Evolutionary conservation across 2,329 filamentous ascomycete genomes (phyloP), one percentile per base, ranked within the genome.

Genomic region (Fusarium heterosporum): DNA sequence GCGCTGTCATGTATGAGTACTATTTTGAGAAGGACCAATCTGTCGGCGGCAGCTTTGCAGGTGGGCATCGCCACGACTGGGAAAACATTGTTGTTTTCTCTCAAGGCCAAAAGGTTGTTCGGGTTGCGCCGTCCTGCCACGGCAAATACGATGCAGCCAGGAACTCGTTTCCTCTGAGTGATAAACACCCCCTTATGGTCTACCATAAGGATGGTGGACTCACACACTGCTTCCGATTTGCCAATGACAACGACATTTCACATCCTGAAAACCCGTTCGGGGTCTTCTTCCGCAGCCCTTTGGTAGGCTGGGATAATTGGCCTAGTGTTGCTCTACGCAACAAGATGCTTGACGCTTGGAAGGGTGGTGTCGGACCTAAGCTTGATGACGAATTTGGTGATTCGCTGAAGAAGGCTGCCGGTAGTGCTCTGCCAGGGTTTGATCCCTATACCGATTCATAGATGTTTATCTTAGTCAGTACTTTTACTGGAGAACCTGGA

Each of bases 21-120:
- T 83, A 81, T 66, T 77, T 79, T 52, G 81, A 82, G 48, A 83
- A 83, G 66, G 82, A 83, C 46, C 74, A 78, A 55, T 75, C 79
- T 1, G 77, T 71, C 2, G 42, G 57, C 1, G 78, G 77, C 0
- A 66, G 68, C 30, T 73, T 74, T 11, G 55, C 61, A 0, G 75
- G 79, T 4, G 78, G 78, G 22, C 80, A 82, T 45, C 73, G 76
- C 1, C 78, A 81, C 62, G 80, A 82, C 59, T 81, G 79, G 79
- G 80, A 82, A 66, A 77, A 76, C 59, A 70, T 74, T 10, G 73
- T 81, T 1, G 72, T 81, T 13, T 80, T 77, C 59, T 34, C 70
- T 3, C 60, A 68, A 30, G 73, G 64, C 9, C 62, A 72, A 26
- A 55, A 42, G 0, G 55, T 75, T 10, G 52, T 74, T 3, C 73